Evolutionary conservation across 106 monocot species (phyloP).

Genomic region (Cymbidium sinense): DNA sequence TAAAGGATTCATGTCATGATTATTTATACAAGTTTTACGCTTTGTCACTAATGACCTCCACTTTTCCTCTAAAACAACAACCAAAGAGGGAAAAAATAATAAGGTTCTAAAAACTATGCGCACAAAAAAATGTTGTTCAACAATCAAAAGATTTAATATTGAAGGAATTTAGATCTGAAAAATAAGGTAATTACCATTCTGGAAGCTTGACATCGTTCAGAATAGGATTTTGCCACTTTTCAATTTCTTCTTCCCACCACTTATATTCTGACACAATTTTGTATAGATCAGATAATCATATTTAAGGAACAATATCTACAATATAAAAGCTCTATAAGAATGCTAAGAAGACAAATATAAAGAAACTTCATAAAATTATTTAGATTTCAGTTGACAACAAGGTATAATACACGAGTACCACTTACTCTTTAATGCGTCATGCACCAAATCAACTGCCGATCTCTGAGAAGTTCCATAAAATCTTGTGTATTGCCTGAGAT

Average conservation of each 20-base stretch:
- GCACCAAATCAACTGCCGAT: constrained; percentile 74
- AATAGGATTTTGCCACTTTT: constrained; percentile 96
- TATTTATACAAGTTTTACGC: too few species aligned
- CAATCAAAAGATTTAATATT: background rate
- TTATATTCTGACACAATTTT: constrained; percentile 59
- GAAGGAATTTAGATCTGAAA: background rate
- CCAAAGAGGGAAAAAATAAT: background rate
- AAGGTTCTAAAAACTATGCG: background rate
- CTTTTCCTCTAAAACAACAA: background rate
- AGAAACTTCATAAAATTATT: background rate
- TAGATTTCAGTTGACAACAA: background rate
- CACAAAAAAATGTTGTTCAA: background rate
- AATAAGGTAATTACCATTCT: constrained; percentile 61
- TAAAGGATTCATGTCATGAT: too few species aligned
- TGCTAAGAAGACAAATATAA: background rate
- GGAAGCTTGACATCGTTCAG: constrained; percentile 81
- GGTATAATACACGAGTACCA: background rate
- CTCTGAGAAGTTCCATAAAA: constrained; percentile 96
- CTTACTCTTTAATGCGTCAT: constrained; percentile 95
- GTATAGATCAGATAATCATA: background rate
- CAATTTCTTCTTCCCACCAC: constrained; percentile 98
- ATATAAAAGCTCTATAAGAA: background rate
- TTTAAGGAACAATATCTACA: background rate
- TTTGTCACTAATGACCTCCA: too few species aligned
- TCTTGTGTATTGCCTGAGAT: constrained; percentile 77